Evolutionary conservation across 257 asterid species (phyloP).

Genomic region (Orobanche coerulescens): DNA sequence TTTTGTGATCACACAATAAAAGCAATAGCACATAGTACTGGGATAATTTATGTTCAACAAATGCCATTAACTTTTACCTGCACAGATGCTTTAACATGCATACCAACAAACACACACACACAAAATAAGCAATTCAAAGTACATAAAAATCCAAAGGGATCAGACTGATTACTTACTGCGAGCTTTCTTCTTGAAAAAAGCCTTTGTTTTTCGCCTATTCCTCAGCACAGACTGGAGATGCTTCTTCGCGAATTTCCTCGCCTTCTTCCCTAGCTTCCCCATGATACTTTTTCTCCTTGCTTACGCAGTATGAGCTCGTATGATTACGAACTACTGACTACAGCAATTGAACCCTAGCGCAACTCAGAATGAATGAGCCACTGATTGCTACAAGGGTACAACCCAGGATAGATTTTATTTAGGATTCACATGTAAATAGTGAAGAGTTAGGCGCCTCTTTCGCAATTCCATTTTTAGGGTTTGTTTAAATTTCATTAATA

Average conservation of each 20-base stretch:
- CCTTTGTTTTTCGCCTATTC: slow-evolving; percentile 62
- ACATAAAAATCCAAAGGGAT: not conserved
- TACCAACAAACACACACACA: not conserved
- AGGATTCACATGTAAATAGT: slow-evolving; percentile 2
- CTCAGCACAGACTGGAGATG: slow-evolving; percentile 74
- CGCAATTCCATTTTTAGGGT: not conserved
- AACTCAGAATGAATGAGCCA: not conserved
- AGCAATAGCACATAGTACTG: not conserved
- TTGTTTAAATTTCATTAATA: no score
- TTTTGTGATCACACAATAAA: not conserved
- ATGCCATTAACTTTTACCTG: not conserved
- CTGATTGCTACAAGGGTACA: slow-evolving; percentile 27
- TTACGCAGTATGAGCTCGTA: not conserved
- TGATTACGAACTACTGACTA: not conserved
- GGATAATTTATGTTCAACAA: not conserved
- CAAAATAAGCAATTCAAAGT: not conserved
- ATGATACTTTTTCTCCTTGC: slow-evolving; percentile 22
- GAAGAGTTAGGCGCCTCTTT: not conserved
- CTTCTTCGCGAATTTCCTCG: slow-evolving; percentile 92
- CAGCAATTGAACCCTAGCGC: slow-evolving; percentile 20
- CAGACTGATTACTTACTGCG: slow-evolving; percentile 33
- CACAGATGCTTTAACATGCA: not conserved
- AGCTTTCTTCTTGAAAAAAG: slow-evolving; percentile 55
- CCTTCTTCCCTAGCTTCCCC: slow-evolving; percentile 94
- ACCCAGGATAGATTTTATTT: not conserved